Conservation (phyloP, 192 early-diverging fungal species). For the Linnemannia elongata region DNA sequence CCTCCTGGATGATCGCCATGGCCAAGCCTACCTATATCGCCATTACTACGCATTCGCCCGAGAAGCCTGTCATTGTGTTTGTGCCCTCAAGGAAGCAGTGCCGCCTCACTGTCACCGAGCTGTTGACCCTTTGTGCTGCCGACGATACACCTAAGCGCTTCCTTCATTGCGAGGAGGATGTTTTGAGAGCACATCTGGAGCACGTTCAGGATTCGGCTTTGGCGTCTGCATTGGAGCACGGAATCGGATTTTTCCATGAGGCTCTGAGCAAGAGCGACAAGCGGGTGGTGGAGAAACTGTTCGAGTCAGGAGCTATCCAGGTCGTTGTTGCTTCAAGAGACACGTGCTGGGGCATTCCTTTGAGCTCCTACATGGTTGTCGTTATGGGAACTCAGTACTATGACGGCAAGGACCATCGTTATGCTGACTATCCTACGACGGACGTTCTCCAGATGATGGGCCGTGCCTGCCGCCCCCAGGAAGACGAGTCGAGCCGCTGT, state of each 20-base stretch:
- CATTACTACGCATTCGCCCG: constrained; percentile 71
- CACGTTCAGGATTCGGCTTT: constrained; percentile 83
- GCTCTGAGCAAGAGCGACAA: constrained; percentile 84
- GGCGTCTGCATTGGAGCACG: constrained; percentile 76
- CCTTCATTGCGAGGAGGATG: constrained; percentile 75
- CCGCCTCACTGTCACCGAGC: constrained; percentile 86
- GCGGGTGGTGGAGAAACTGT: constrained; percentile 80
- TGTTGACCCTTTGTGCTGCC: constrained; percentile 84
- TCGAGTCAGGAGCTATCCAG: constrained; percentile 82
- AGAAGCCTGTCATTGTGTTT: constrained; percentile 90
- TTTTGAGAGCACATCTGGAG: constrained; percentile 70
- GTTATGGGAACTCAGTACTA: constrained; percentile 98
- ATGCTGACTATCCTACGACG: constrained; percentile 94
- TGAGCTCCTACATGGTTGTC: constrained; percentile 87
- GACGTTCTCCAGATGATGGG: constrained; percentile 99
- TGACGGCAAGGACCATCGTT: constrained; percentile 94
- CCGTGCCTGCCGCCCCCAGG: constrained; percentile 78
- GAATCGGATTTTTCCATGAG: constrained; percentile 95
- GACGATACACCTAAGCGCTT: constrained; percentile 84
- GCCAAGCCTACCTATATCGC: constrained; percentile 86
- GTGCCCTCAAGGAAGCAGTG: constrained; percentile 93
- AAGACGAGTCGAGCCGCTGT: constrained; percentile 79
- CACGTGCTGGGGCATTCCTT: constrained; percentile 91
- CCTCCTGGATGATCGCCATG: constrained; percentile 96
- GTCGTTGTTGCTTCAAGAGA: constrained; percentile 92